Conservation (phyloP, 805 yeast species). For the Lachancea mirantina region DNA sequence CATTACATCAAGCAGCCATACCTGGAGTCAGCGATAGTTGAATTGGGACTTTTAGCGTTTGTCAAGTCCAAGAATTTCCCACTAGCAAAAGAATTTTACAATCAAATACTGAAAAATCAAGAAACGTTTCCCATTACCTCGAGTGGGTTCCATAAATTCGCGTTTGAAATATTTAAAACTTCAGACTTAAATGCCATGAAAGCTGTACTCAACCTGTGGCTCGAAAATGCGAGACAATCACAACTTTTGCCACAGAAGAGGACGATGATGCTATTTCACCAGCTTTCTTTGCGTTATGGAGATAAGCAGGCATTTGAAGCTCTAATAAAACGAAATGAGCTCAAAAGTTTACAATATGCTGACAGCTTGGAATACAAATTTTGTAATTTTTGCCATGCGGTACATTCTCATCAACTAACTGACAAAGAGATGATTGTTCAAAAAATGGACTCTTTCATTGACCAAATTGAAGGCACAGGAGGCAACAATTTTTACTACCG, state of each 20-base stretch:
- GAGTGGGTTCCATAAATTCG: constrained; percentile 15
- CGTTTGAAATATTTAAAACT: constrained; percentile 13
- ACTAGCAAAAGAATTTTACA: constrained; percentile 27
- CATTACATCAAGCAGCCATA: constrained; percentile 22
- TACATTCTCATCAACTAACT: constrained; percentile 4
- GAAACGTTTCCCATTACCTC: constrained; percentile 23
- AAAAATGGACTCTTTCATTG: constrained; percentile 4
- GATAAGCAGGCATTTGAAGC: constrained; percentile 9
- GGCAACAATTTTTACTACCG: constrained; percentile 14
- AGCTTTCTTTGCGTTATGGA: constrained; percentile 11
- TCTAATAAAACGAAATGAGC: constrained; percentile 13
- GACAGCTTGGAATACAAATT: constrained; percentile 12
- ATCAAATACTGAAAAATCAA: constrained; percentile 23
- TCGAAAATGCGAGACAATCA: constrained; percentile 11
- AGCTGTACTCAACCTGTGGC: constrained; percentile 22
- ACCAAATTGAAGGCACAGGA: constrained; percentile 3
- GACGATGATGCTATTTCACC: constrained; percentile 19
- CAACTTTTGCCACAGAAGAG: constrained; percentile 9
- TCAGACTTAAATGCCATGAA: constrained; percentile 18
- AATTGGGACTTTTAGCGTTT: constrained; percentile 25
- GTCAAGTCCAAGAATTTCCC: constrained; percentile 22
- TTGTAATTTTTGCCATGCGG: constrained; percentile 14
- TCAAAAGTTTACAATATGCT: constrained; percentile 14
- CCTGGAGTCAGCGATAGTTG: constrained; percentile 15
- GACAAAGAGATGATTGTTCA: constrained; percentile 4